Conservation (phyloP, 1,139 yeast genomes). For the Debaryomyces fabryi region DNA sequence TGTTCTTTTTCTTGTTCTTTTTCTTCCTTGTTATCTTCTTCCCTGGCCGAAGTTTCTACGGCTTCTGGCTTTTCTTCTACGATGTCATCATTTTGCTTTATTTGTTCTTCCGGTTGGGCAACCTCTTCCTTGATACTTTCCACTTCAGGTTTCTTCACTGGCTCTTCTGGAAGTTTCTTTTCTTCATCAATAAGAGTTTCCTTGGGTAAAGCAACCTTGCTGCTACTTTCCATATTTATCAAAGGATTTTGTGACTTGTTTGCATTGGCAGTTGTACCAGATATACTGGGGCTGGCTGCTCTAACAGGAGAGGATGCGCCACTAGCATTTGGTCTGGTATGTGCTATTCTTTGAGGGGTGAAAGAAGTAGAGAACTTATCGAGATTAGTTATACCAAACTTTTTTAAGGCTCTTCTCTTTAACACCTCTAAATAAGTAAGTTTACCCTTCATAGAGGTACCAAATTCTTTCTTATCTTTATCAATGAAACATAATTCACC, state of each 20-base stretch:
- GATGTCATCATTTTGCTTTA: background rate
- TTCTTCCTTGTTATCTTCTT: conserved; percentile 1
- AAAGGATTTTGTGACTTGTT: conserved; percentile 27
- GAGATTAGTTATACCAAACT: conserved; percentile 38
- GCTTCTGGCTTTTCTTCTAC: background rate
- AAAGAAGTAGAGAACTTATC: conserved; percentile 44
- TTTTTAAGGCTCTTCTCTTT: conserved; percentile 51
- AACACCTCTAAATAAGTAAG: conserved; percentile 54
- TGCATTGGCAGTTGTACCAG: conserved; percentile 13
- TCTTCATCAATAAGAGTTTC: conserved; percentile 46
- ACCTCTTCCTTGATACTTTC: background rate
- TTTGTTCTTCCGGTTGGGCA: background rate
- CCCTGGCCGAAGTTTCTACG: background rate
- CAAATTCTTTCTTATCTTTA: conserved; percentile 36
- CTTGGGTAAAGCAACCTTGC: conserved; percentile 40
- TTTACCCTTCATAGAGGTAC: conserved; percentile 28
- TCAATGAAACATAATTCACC: conserved; percentile 46
- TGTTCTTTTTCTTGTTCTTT: conserved; percentile 6
- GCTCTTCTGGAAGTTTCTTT: conserved; percentile 8
- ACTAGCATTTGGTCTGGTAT: conserved; percentile 16
- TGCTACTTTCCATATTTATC: conserved; percentile 33
- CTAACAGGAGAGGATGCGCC: conserved; percentile 9
- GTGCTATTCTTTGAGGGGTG: conserved; percentile 34
- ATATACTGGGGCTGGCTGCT: conserved; percentile 14
- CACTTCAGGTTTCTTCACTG: conserved; percentile 7